Percentiles rank a stretch among this genome's conserved stretches.
Conservation (phyloP, 108 stramenopile species). For the Aurantiochytrium sp. region DNA sequence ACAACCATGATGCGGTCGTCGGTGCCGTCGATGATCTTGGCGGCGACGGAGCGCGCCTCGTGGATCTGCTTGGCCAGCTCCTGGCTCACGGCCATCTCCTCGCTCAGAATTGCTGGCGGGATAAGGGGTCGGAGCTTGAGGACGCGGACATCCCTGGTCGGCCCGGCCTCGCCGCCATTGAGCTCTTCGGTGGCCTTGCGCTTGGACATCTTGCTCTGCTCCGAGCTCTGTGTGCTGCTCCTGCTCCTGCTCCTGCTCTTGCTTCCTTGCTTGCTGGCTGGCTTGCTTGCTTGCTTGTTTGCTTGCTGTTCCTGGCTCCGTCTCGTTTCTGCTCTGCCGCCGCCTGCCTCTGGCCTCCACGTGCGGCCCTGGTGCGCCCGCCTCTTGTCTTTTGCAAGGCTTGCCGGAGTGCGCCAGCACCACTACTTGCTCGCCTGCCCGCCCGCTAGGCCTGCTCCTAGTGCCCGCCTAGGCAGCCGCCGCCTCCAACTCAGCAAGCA, state of each 20-base stretch:
- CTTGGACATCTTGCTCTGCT: background rate
- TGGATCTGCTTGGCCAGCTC: background rate
- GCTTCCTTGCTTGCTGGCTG: too few relatives aligned
- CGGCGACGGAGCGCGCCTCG: background rate
- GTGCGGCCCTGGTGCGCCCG: too few relatives aligned
- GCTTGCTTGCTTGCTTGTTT: too few relatives aligned
- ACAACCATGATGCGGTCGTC: background rate
- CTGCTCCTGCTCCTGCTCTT: background rate
- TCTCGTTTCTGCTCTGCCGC: too few relatives aligned
- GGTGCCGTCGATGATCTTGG: background rate
- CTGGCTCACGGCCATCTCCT: background rate
- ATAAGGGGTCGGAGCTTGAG: background rate
- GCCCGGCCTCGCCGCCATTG: background rate
- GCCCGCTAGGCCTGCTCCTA: too few relatives aligned
- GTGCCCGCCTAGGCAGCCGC: too few relatives aligned
- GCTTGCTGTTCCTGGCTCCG: too few relatives aligned
- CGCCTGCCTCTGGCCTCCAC: too few relatives aligned
- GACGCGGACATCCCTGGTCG: background rate
- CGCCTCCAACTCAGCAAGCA: too few relatives aligned
- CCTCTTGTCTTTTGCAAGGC: too few relatives aligned
- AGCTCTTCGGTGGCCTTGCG: background rate
- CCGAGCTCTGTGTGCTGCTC: background rate
- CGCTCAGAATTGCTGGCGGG: background rate
- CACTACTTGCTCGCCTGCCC: too few relatives aligned
- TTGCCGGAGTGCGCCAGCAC: too few relatives aligned